Evolutionary conservation across 805 yeast species (phyloP), one percentile per base, ranked within the genome.

Genomic region (Zygoascus flipseniorum): DNA sequence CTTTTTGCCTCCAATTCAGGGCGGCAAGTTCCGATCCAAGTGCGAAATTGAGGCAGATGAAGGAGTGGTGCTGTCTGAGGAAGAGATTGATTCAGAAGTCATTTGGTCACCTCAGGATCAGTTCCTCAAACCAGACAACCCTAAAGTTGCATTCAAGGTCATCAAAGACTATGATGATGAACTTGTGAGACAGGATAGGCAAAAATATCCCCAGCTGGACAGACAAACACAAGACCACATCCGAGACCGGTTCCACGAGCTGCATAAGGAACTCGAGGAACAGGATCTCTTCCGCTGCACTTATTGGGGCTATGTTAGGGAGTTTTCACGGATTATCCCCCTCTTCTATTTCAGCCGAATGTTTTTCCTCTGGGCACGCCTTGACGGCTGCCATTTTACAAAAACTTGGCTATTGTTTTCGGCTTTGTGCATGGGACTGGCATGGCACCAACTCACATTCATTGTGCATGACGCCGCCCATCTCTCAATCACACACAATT

Each of bases 381-480:
- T 32, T 16, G 45, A 35, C 6, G 26, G 42, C 5, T 39, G 28
- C n/a, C 9, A 16, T 14, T 4, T 13, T 8, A 26, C 54, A 42
- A 43, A 19, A 20, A 8, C 31, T 14, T 73, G 76, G 63, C 75
- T 79, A 54, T 67, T 72, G 35, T 43, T 76, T 26, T 81, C 89
- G 60, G 96, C 93, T 0, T 54, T 82, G 5, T 69, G 69, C 52
- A 71, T 89, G 54, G 97, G 93, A 0, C 62, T 81, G 46, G 86
- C 84, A 8, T 89, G 96, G 96, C 97, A 89, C 60, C 97, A 89
- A 67, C 74, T 86, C 65, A 85, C 88, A 1, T 89, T 89, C 65
- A 82, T 87, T 51, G 96, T 84, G 0, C 97, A 89, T 63, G 97
- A 89, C 67, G 89, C 96, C 0, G 96, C 95, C 5, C 97, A 89